Evolutionary conservation across 2,329 filamentous ascomycete species (phyloP), one percentile per base, ranked within the genome.

Genomic region (Sphaerulina musiva): DNA sequence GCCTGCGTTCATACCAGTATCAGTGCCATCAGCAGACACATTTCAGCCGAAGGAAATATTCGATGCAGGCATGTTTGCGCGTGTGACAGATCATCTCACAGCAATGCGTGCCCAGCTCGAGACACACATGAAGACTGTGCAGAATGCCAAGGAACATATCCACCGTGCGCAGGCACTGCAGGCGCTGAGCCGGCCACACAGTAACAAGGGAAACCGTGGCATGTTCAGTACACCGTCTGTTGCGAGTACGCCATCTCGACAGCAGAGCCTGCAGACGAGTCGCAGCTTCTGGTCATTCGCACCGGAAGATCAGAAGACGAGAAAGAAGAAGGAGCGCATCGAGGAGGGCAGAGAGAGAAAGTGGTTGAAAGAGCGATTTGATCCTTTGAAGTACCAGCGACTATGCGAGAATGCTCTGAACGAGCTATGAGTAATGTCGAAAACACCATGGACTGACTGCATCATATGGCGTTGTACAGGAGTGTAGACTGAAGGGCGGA

Each of bases 71-170:
- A 47, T 48, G 39, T 46, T 48, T 3, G 39, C 40, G 46, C 63
- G 20, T 57, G 57, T 59, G 54, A 48, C 39, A 3, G 54, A 57
- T 2, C 64, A 69, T 39, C 41, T 68, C 10, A 17, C 44, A 10
- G 62, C 59, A n/a, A 58, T 69, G 54, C 57, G 53, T 57, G 66
- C 48, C 55, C 73, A 62, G 64, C 63, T 62, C 56, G 67, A 56
- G 48, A 70, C 51, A 56, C 73, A 62, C 68, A 69, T 59, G 65
- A 65, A 45, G 49, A 66, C 57, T 54, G 68, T 63, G 57, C 69
- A 54, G 55, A 66, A 56, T 14, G 68, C 52, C 11, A 61, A 61
- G 44, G 49, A 58, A 6, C 48, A 55, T 7, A 46, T 61, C 6
- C 54, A 48, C 26, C 46, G 43, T 10, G 34, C 48, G 8, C 59